A percentile compares a stretch with the other conserved stretches of the same genome.
Evolutionary conservation across 1,284 basidiomycete genomes (phyloP).

Genomic region (Ustilago cynodontis): DNA sequence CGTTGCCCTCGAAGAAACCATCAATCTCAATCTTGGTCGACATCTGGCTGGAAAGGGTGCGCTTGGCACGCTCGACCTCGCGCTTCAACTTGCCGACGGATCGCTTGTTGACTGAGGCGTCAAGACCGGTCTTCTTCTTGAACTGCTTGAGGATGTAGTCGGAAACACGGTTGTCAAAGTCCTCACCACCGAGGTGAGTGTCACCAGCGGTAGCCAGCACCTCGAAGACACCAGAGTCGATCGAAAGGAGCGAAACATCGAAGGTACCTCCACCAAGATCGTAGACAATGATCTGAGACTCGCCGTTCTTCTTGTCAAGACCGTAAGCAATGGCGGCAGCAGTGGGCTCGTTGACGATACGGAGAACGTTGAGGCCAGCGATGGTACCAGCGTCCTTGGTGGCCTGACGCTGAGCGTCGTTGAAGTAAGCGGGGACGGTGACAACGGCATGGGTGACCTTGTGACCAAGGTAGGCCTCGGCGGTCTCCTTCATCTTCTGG

Average conservation of each 20-base stretch:
- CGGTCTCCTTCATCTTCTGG: slow-evolving; percentile 98
- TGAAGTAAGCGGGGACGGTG: slow-evolving; percentile 92
- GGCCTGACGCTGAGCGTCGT: slow-evolving; percentile 98
- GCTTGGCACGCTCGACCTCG: slow-evolving; percentile 98
- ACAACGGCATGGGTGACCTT: slow-evolving; percentile 96
- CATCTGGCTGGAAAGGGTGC: slow-evolving; percentile 87
- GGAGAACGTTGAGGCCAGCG: slow-evolving; percentile 92
- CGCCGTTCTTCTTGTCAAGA: slow-evolving; percentile 92
- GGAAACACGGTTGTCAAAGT: slow-evolving; percentile 87
- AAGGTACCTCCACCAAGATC: slow-evolving; percentile 99
- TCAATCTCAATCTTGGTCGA: slow-evolving; percentile 81
- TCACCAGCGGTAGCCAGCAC: slow-evolving; percentile 98
- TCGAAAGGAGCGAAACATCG: slow-evolving; percentile 96
- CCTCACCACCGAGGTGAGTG: slow-evolving; percentile 98
- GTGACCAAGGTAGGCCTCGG: slow-evolving; percentile 95
- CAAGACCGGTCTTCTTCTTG: slow-evolving; percentile 72
- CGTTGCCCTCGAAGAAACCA: slow-evolving; percentile 91
- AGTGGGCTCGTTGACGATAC: slow-evolving; percentile 99
- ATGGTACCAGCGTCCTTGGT: slow-evolving; percentile 99
- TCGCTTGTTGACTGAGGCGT: slow-evolving; percentile 86
- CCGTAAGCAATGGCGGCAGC: slow-evolving; percentile 96
- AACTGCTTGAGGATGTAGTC: slow-evolving; percentile 70
- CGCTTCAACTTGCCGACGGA: slow-evolving; percentile 97
- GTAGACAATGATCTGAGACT: slow-evolving; percentile 97
- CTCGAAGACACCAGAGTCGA: slow-evolving; percentile 95